These are phyloP conservation scores for Starmerella stigmatis DNA, from an alignment of 805 yeast genomes.

Conservation along the genomic window DNA sequence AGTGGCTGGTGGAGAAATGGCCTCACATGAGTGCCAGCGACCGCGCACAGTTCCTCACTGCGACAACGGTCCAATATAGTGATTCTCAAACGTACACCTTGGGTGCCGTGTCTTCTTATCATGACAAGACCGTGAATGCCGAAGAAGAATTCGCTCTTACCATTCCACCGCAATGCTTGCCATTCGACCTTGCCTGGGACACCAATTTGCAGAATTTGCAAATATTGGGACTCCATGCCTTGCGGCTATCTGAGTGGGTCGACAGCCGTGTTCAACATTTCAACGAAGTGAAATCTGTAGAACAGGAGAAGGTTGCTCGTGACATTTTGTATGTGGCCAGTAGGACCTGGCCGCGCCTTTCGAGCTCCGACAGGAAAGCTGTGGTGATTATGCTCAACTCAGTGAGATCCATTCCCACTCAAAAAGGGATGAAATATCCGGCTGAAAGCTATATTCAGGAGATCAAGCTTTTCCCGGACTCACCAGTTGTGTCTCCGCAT, in stretches of 20 bases:
- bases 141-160: slow-evolving; percentile 23
- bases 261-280: neutral
- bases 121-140: slow-evolving; percentile 23
- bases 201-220: slow-evolving; percentile 2
- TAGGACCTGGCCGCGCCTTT: slow-evolving; percentile 25
- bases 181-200: slow-evolving; percentile 17
- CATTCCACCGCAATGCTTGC: slow-evolving; percentile 30
- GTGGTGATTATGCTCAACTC: slow-evolving; percentile 17
- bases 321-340: slow-evolving; percentile 24
- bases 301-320: neutral
- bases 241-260: slow-evolving; percentile 11
- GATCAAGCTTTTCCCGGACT: slow-evolving; percentile 31
- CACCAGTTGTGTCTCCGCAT: slow-evolving; percentile 27
- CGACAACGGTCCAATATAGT: neutral
- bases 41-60: slow-evolving; percentile 6
- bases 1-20: slow-evolving; percentile 25
- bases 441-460: slow-evolving; percentile 28
- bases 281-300: neutral
- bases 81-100: slow-evolving; percentile 14
- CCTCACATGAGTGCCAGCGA: neutral
- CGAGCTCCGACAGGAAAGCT: slow-evolving; percentile 2
- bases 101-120: slow-evolving; percentile 24
- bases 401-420: slow-evolving; percentile 32
- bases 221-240: slow-evolving; percentile 9
- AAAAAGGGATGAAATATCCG: slow-evolving; percentile 32